Base-by-base conservation (phyloP, 768 basidiomycete species). In the Gymnopilus junonius region DNA sequence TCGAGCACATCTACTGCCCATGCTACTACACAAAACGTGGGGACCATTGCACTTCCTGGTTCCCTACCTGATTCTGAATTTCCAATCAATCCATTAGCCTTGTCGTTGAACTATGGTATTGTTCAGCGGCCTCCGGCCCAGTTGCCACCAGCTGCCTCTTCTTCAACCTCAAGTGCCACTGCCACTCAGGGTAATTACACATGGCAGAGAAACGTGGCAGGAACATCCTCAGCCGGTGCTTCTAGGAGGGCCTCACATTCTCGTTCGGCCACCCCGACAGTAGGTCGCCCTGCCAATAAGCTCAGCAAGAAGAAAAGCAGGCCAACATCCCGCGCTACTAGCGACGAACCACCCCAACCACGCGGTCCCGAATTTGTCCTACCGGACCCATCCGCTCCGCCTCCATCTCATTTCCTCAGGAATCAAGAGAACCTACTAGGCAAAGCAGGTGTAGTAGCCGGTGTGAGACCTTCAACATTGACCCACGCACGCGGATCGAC, bases 21-120 rank as follows among this genome's bases (percentile, higher is more conserved):
- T 55, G 35, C 70, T 76, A 76, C 79, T 77, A 78, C 83, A 88
- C 84, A 91, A 90, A 93, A 94, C 86, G 92, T 94, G 92, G 92
- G 91, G 92, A 90, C 92, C 91, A 93, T 93, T 93, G 92, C 92
- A 93, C 92, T 93, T 92, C 91, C 91, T 93, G 92, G 92, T 87
- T 91, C 91, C 91, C 92, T 90, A 82, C 83, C 80, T 77, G 82
- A 81, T 91, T 90, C 90, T 93, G 90, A 93, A 93, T 83, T 88
- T 80, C 85, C 91, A 79, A 83, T 89, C 82, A 79, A 86, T 82
- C 87, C 88, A 86, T 77, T 89, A 92, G 91, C 86, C 82, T 83
- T 82, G 80, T 82, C 84, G 76, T 79, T 82, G 78, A 82, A 76
- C 70, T 75, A 74, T 74, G 74, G 72, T 67, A 66, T 67, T 65